phyloP scores from a whole-genome alignment of 2,329 filamentous ascomycete species.

The Diaporthe australafricana region DNA sequence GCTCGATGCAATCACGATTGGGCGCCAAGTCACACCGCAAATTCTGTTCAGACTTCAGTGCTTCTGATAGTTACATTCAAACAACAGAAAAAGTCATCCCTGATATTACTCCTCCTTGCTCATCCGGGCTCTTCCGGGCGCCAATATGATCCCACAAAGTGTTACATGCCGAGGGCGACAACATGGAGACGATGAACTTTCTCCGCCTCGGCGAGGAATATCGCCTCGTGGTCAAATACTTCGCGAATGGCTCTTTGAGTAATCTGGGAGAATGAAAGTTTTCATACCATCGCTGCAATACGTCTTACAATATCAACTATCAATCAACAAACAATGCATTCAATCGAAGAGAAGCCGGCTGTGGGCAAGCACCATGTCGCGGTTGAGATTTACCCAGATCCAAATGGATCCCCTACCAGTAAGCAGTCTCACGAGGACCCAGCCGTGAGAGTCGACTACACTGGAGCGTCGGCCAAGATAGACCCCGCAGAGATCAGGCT shows the following conservation, averaged over 20 bases:
- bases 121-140: conserved; percentile 3
- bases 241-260: neutral
- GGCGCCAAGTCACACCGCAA: neutral
- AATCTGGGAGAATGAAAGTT: neutral
- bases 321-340: neutral
- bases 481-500: conserved; percentile 27
- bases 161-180: neutral
- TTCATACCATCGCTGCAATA: neutral
- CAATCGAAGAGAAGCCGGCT: neutral
- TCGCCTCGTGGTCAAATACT: neutral
- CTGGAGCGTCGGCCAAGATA: conserved; percentile 14
- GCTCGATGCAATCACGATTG: neutral
- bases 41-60: neutral
- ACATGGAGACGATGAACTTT: neutral
- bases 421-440: neutral
- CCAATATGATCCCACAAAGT: neutral
- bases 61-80: neutral
- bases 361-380: neutral
- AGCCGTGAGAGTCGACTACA: conserved; percentile 5
- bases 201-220: neutral
- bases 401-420: neutral
- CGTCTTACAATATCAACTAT: neutral
- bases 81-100: neutral
- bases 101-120: neutral
- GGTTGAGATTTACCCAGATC: neutral